A percentile compares a stretch with the other conserved stretches of the same genome.
These are phyloP conservation scores for Dimocarpus longan DNA, from an alignment of 345 rosid species.

Conservation along the genomic window DNA sequence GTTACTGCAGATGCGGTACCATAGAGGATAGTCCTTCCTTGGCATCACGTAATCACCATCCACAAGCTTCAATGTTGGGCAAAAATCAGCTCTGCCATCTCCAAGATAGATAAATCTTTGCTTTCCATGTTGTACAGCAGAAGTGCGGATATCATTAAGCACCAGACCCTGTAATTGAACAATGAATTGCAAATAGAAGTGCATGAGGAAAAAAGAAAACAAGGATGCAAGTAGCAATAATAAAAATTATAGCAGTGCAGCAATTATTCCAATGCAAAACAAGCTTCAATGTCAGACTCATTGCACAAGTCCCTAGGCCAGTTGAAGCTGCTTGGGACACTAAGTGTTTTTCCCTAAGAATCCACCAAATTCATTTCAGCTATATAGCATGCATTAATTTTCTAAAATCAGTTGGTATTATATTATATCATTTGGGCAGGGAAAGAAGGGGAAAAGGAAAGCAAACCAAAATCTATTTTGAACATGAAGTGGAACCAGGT, in stretches of 20 bases:
- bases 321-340: background rate
- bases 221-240: background rate
- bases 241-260: background rate
- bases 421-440: background rate
- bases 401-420: background rate
- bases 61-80: constrained; percentile 67
- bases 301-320: background rate
- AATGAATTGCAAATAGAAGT: background rate
- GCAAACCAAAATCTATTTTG: background rate
- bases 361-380: background rate
- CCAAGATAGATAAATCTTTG: constrained; percentile 68
- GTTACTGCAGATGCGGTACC: constrained; percentile 45
- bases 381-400: background rate
- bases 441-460: background rate
- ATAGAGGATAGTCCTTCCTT: constrained; percentile 66
- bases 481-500: background rate
- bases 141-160: constrained; percentile 48
- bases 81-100: constrained; percentile 85
- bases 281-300: background rate
- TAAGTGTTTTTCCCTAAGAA: background rate
- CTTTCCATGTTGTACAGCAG: constrained; percentile 25
- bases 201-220: background rate
- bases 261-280: background rate
- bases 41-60: constrained; percentile 71
- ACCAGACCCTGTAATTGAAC: constrained; percentile 57